Evolutionary conservation across 106 monocot genomes (phyloP).

Genomic region (Platanthera zijinensis): DNA sequence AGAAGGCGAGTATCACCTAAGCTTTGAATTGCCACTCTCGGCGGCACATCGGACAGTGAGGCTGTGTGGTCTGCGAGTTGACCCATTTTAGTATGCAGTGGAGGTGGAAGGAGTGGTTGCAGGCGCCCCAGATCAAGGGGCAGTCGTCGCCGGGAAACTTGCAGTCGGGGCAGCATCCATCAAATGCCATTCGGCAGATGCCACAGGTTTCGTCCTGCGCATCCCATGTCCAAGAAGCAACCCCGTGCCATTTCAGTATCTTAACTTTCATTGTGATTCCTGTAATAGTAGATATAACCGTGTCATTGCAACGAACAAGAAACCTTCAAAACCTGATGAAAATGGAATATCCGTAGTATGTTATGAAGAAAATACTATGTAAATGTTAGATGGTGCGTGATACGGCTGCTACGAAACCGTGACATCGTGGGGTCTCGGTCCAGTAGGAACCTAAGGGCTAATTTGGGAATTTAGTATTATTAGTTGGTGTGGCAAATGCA

Average conservation of each 20-base stretch:
- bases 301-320: no score
- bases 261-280: conserved; percentile 45
- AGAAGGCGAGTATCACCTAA: not conserved
- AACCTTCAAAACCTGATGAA: no score
- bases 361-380: no score
- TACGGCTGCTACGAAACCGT: no score
- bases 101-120: conserved; percentile 76
- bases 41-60: conserved; percentile 84
- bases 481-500: no score
- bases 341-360: no score
- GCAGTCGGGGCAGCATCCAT: conserved; percentile 85
- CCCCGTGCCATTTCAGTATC: conserved; percentile 61
- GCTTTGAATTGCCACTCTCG: conserved; percentile 86
- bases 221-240: conserved; percentile 86
- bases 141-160: conserved; percentile 86
- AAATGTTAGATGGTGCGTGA: no score
- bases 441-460: no score
- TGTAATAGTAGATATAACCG: no score
- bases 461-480: no score
- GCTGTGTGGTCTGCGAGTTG: conserved; percentile 59
- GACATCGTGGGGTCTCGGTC: no score
- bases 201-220: conserved; percentile 82
- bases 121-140: conserved; percentile 80
- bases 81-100: conserved; percentile 88
- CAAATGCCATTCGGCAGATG: conserved; percentile 84